Percentiles rank a stretch among this genome's conserved stretches.
phyloP scores from a whole-genome alignment of 352 stramenopile species.

The Phytopythium montanum region DNA sequence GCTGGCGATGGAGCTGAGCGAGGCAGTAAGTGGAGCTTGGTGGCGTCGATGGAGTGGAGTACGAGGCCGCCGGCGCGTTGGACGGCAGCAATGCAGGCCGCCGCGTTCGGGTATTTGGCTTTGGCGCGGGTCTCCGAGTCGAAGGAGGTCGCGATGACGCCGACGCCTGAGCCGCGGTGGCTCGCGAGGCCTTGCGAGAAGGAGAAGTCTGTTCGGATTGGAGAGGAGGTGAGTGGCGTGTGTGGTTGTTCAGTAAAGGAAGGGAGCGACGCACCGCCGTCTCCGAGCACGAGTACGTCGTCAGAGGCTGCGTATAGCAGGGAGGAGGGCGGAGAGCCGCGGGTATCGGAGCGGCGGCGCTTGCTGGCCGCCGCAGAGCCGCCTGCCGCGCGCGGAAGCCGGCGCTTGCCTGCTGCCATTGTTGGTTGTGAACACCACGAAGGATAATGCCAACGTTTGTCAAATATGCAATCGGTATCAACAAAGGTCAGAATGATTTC shows the following conservation, averaged over 20 bases:
- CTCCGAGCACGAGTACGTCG: constrained; percentile 69
- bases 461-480: not conserved
- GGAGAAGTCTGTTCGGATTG: constrained; percentile 55
- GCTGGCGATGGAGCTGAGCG: constrained; percentile 4
- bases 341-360: constrained; percentile 23
- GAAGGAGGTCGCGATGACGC: constrained; percentile 72
- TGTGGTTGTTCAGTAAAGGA: not conserved
- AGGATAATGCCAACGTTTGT: not conserved
- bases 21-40: constrained; percentile 60
- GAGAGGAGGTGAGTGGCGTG: not conserved
- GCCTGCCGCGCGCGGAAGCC: constrained; percentile 17
- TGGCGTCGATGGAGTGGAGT: constrained; percentile 81
- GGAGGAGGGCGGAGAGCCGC: not conserved
- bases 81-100: constrained; percentile 63
- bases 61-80: constrained; percentile 35
- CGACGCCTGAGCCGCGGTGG: constrained; percentile 51
- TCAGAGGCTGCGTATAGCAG: constrained; percentile 56
- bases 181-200: constrained; percentile 68
- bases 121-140: constrained; percentile 62
- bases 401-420: constrained; percentile 23
- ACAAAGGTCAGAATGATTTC: not conserved
- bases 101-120: constrained; percentile 77
- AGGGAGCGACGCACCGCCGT: constrained; percentile 34
- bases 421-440: not conserved
- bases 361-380: not conserved